Conservation (phyloP, 169 alveolate species). For the Hammondia hammondi region DNA sequence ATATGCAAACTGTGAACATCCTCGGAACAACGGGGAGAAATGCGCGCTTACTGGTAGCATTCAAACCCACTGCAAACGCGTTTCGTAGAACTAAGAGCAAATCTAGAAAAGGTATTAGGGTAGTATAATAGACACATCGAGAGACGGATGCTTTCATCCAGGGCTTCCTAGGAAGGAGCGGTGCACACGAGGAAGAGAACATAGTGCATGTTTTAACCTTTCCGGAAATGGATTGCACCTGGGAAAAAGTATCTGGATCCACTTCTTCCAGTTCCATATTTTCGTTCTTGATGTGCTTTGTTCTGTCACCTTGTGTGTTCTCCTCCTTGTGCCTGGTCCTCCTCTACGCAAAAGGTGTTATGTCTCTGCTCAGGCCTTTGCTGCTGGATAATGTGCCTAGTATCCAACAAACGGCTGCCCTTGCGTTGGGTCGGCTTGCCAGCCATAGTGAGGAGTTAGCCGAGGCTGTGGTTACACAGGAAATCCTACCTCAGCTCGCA, state of each 20-base stretch:
- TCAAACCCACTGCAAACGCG: too few relatives aligned
- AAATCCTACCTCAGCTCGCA: slow-evolving; percentile 92
- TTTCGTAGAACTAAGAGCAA: too few relatives aligned
- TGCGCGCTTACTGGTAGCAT: too few relatives aligned
- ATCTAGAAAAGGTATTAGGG: too few relatives aligned
- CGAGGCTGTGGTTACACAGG: slow-evolving; percentile 92
- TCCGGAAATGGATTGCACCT: too few relatives aligned
- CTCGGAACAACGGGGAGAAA: too few relatives aligned
- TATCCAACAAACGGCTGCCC: slow-evolving; percentile 93
- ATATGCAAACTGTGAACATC: too few relatives aligned
- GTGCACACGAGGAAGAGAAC: too few relatives aligned
- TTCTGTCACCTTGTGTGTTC: not conserved
- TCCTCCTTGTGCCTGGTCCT: not conserved
- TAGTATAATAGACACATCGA: not conserved
- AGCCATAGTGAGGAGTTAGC: slow-evolving; percentile 93
- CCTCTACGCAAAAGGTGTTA: slow-evolving; percentile 79
- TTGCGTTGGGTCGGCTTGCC: slow-evolving; percentile 94
- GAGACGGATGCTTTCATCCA: not conserved
- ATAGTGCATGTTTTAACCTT: too few relatives aligned
- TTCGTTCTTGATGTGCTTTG: too few relatives aligned
- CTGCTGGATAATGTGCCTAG: slow-evolving; percentile 91
- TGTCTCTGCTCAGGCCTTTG: slow-evolving; percentile 91
- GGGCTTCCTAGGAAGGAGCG: not conserved
- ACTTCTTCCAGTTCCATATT: not conserved
- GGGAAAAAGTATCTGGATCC: too few relatives aligned